These are phyloP conservation scores for Suzukiozyma palmioleophila DNA, from an alignment of 1,139 yeast genomes.

Conservation along the genomic window DNA sequence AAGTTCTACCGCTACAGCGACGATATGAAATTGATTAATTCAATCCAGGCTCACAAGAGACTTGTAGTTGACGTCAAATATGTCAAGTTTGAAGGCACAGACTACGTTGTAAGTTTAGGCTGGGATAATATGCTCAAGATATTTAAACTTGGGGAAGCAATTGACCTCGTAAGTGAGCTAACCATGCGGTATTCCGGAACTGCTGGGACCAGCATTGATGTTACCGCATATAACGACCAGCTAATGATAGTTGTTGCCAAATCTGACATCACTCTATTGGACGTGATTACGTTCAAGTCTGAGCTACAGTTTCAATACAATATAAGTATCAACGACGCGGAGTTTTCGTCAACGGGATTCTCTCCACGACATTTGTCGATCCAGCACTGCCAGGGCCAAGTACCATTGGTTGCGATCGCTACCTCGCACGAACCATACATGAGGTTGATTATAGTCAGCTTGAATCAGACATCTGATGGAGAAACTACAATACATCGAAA, in stretches of 20 bases:
- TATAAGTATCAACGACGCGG: conserved; percentile 70
- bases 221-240: conserved; percentile 16
- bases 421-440: conserved; percentile 77
- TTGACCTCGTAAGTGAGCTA: conserved; percentile 23
- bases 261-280: conserved; percentile 55
- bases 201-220: conserved; percentile 49
- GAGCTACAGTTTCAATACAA: conserved; percentile 29
- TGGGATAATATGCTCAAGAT: conserved; percentile 52
- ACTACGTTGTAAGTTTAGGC: conserved; percentile 54
- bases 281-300: conserved; percentile 29
- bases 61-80: conserved; percentile 29
- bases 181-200: conserved; percentile 27
- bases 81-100: conserved; percentile 14
- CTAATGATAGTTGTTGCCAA: conserved; percentile 52
- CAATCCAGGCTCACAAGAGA: conserved; percentile 25
- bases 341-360: conserved; percentile 65
- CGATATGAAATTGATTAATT: conserved; percentile 9
- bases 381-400: conserved; percentile 10
- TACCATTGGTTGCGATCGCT: conserved; percentile 47
- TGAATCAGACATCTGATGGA: conserved; percentile 3
- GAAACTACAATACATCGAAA: conserved; percentile 25
- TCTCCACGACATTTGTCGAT: conserved; percentile 50
- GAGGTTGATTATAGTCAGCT: conserved; percentile 50
- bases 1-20: conserved; percentile 12
- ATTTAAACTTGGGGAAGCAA: conserved; percentile 23